Base-by-base conservation (phyloP, 108 stramenopile species). In the Skeletonema costatum region DNA sequence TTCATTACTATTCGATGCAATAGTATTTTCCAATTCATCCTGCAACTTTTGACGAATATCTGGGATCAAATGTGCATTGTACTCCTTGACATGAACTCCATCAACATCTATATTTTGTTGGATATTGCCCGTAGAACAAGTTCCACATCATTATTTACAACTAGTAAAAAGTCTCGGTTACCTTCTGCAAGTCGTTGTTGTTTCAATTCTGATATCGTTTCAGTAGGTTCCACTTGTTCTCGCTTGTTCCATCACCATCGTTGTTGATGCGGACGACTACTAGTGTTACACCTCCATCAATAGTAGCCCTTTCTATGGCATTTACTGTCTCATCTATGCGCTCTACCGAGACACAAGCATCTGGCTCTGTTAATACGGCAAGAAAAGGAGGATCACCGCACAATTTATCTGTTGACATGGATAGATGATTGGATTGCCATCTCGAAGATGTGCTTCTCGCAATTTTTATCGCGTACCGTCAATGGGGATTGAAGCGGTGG, bases 41-140 rank as follows among this genome's bases (percentile, higher is more conserved):
- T 82, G 35, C 41, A 87, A 81, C 36, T 70, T 53, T 25, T 68
- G 35, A 32, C 88, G 82, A 64, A 94, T 84, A 2, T 71, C 53
- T 8, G 91, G 88, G 12, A 94, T 88, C 35, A 42, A 31, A 58
- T 68, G 36, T 32, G 75, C 78, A 64, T 94, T 84, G 16, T 61
- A 63, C 76, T 94, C 93, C 74, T 94, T 94, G 33, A 92, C 86
- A 72, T 94, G 93, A 61, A 94, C 73, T 10, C 93, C 93, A 77
- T 88, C 85, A 11, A 84, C 85, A 16, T 60, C 14, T 65, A 82
- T 53, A 19, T 76, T 73, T 76, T 73, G 1, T 62, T 35, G 29
- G 70, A 62, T 31, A 76, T 21, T 12, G 85, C 85, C 32, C 61
- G 14, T 2, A 86, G 50, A 8, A 80, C 85, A 10, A 81, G 65